Conservation (phyloP, 148 eudicot species). For the Fagopyrum tataricum region DNA sequence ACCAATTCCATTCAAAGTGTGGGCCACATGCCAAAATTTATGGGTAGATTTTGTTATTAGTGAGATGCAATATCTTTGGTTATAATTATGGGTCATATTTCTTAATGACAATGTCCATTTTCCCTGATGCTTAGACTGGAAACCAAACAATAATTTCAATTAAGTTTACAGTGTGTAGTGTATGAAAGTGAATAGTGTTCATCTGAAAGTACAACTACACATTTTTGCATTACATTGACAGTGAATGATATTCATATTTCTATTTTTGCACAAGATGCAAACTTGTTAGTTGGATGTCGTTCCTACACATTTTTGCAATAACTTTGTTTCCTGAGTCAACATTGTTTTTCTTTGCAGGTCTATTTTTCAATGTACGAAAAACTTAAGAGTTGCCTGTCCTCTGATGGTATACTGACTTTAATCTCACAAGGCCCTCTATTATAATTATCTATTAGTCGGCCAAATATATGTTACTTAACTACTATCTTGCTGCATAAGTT, state of each 20-base stretch:
- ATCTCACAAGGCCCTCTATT: neutral
- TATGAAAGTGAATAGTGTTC: too few relatives aligned
- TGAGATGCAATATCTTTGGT: neutral
- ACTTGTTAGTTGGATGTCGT: neutral
- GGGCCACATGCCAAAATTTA: neutral
- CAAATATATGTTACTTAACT: neutral
- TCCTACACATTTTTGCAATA: neutral
- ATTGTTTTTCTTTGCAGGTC: constrained; percentile 44
- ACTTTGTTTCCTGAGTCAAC: too few relatives aligned
- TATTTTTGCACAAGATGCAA: too few relatives aligned
- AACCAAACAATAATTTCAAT: too few relatives aligned
- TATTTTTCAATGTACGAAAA: constrained; percentile 88
- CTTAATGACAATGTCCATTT: neutral
- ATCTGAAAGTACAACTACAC: too few relatives aligned
- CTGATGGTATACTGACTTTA: constrained; percentile 58
- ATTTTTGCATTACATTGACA: neutral
- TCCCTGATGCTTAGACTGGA: neutral
- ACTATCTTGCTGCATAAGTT: neutral
- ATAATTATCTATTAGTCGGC: neutral
- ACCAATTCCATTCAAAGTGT: neutral
- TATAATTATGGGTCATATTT: neutral
- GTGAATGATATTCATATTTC: neutral
- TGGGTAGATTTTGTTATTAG: neutral
- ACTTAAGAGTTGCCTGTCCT: constrained; percentile 60
- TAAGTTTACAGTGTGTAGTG: too few relatives aligned